Percentiles rank a stretch among this genome's conserved stretches.
phyloP scores from a whole-genome alignment of 257 asterid genomes.

The Salvia hispanica region DNA sequence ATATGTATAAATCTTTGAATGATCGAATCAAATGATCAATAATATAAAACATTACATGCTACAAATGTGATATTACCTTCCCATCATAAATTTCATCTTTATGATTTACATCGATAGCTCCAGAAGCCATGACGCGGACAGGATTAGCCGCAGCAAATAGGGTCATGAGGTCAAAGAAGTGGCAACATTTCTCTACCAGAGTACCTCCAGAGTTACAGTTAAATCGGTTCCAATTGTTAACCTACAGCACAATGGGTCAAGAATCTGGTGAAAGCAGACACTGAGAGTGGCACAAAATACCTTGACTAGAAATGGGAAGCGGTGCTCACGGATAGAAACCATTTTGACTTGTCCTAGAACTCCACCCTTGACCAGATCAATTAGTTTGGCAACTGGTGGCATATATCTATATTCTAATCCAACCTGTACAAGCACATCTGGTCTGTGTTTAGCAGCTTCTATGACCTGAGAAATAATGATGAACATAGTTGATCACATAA shows the following conservation, averaged over 20 bases:
- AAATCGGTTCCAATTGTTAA: conserved; percentile 92
- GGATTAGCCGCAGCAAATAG: conserved; percentile 81
- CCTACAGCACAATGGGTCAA: conserved; percentile 48
- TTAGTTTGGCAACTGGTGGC: conserved; percentile 93
- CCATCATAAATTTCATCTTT: conserved; percentile 86
- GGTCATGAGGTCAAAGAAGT: conserved; percentile 94
- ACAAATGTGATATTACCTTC: conserved; percentile 46
- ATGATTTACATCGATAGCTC: conserved; percentile 90
- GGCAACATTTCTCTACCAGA: conserved; percentile 98
- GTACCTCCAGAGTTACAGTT: conserved; percentile 93
- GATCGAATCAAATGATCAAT: background rate
- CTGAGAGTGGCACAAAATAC: conserved; percentile 36
- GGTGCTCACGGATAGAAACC: conserved; percentile 93
- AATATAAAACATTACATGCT: background rate
- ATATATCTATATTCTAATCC: conserved; percentile 95
- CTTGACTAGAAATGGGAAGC: conserved; percentile 95
- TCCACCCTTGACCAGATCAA: conserved; percentile 73
- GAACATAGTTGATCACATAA: conserved; percentile 2
- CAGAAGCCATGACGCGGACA: conserved; percentile 88
- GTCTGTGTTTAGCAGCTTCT: conserved; percentile 70
- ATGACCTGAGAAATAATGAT: conserved; percentile 53
- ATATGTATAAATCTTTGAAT: background rate
- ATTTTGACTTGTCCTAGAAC: conserved; percentile 71
- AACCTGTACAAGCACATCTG: conserved; percentile 79
- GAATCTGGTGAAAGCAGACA: conserved; percentile 27